A percentile compares a stretch with the other conserved stretches of the same genome.
phyloP scores from a whole-genome alignment of 225 moss, liverwort and hornwort species.

The Sphagnum contortum region DNA sequence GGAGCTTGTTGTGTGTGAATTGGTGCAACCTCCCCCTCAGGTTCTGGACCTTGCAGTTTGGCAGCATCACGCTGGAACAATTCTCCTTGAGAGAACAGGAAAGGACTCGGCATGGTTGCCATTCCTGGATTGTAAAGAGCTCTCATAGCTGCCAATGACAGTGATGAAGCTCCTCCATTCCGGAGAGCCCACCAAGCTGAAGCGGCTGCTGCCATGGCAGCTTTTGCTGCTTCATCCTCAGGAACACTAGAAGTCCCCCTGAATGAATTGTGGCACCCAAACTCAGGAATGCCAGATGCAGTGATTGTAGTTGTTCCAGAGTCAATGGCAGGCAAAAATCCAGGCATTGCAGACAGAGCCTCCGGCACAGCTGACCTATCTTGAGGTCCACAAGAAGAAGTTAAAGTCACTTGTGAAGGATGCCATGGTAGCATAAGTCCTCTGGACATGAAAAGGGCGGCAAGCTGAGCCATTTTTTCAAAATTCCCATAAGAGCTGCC shows the following conservation, averaged over 20 bases:
- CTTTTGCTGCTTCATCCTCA: too few species aligned
- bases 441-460: neutral
- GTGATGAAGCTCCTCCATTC: slow-evolving; percentile 34
- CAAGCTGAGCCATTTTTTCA: slow-evolving; percentile 1
- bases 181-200: slow-evolving; percentile 74
- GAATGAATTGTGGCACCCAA: too few species aligned
- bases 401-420: too few species aligned
- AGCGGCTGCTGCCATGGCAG: slow-evolving; percentile 54
- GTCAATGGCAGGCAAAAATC: slow-evolving; percentile 1
- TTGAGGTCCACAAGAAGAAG: too few species aligned
- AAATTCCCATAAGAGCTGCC: neutral
- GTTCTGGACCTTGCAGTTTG: neutral
- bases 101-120: slow-evolving; percentile 26
- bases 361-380: too few species aligned
- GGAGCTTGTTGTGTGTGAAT: too few species aligned
- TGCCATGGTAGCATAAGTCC: too few species aligned
- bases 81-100: slow-evolving; percentile 27
- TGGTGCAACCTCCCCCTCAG: neutral
- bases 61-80: neutral
- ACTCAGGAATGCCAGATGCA: neutral
- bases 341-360: neutral
- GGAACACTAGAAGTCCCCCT: too few species aligned
- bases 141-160: slow-evolving; percentile 44
- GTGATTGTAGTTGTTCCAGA: neutral
- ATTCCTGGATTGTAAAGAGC: slow-evolving; percentile 21